Evolutionary conservation across 2,329 filamentous ascomycete genomes (phyloP), one percentile per base, ranked within the genome.

Genomic region (Diplodia mutila): DNA sequence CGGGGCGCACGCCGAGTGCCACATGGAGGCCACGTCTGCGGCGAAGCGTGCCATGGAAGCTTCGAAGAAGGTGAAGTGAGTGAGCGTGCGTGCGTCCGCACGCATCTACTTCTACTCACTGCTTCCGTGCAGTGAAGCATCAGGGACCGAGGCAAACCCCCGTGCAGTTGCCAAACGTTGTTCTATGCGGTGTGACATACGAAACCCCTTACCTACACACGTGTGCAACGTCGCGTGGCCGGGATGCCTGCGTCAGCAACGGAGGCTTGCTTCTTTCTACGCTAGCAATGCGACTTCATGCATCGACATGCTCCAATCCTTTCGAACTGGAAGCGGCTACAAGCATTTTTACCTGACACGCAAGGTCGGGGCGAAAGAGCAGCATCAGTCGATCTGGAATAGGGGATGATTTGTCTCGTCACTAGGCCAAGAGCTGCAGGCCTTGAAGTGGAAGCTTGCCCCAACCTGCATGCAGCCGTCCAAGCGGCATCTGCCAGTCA

Each of bases 211-310:
- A 25, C 37, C n/a, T n/a, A n/a, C 37, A 63, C 59, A 63, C 59
- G 59, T 63, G 46, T 51, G 59, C 42, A 34, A 25, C 42, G 27
- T 51, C 42, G 59, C 42, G 59, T 63, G 18, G 59, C 4, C 8
- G 34, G 9, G 42, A n/a, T 34, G 42, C 12, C 8, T 51, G 27
- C 59, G 59, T 63, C 59, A 63, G 32, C 42, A 29, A 42, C 59
- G 59, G 59, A 51, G 18, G 46, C 25, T 4, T 32, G 59, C 59
- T 34, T 46, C 42, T 37, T 63, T 51, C 42, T 25, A 25, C 46
- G 59, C 49, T 49, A 51, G 59, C 59, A 63, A 21, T 5, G n/a
- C 59, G 29, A 37, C 25, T n/a, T 49, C 57, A 61, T 34, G 27
- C 42, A 25, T n/a, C 18, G 7, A 12, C 27, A 51, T n/a, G 9